A percentile compares a stretch with the other conserved stretches of the same genome.
These are phyloP conservation scores for Voacanga thouarsii DNA, from an alignment of 257 asterid species.

Conservation along the genomic window DNA sequence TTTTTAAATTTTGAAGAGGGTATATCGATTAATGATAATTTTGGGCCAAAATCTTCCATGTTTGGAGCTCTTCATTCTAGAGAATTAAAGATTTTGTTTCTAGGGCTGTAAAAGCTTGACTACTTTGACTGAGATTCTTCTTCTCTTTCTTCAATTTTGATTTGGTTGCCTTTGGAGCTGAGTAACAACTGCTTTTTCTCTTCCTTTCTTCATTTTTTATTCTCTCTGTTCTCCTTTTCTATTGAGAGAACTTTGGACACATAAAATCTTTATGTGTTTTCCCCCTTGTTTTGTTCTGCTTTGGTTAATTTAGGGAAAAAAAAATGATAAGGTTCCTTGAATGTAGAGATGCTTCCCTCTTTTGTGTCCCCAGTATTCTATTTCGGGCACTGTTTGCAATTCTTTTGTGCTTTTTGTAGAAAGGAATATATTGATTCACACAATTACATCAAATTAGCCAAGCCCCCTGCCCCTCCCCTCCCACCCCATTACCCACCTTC, in stretches of 20 bases:
- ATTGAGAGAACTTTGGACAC: constrained; percentile 19
- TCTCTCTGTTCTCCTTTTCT: constrained; percentile 14
- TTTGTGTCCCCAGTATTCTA: constrained; percentile 31
- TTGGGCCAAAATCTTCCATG: constrained; percentile 19
- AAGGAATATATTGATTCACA: constrained; percentile 23
- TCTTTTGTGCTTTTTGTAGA: constrained; percentile 24
- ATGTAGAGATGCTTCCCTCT: constrained; percentile 26
- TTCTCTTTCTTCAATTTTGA: constrained; percentile 42
- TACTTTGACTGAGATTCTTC: constrained; percentile 45
- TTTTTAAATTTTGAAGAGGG: background rate
- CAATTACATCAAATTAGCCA: too few species aligned
- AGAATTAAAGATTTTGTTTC: constrained; percentile 30
- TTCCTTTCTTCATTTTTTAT: constrained; percentile 11
- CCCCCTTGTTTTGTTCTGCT: constrained; percentile 31
- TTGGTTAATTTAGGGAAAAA: constrained; percentile 36
- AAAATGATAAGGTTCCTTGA: constrained; percentile 46
- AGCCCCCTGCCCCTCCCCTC: too few species aligned
- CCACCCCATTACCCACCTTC: too few species aligned
- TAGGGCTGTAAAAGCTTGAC: constrained; percentile 51
- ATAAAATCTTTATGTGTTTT: constrained; percentile 7
- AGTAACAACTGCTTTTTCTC: constrained; percentile 20
- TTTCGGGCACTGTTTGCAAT: constrained; percentile 21
- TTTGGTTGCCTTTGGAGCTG: constrained; percentile 43
- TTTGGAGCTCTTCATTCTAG: constrained; percentile 31
- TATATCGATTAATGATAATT: constrained; percentile 10